phyloP scores from a whole-genome alignment of 2,329 filamentous ascomycete species.

The Gyromitra esculenta region DNA sequence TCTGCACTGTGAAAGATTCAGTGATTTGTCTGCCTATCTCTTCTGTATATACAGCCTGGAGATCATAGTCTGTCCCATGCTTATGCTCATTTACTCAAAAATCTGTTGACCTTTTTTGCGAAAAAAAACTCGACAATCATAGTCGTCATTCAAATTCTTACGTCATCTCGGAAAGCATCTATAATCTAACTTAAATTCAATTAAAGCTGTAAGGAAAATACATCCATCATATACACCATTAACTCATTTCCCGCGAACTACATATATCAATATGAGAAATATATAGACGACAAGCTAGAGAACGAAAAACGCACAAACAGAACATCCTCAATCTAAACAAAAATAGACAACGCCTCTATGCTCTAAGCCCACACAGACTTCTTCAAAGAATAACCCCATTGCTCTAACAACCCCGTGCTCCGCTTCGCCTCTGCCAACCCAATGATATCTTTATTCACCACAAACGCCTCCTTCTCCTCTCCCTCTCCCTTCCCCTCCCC shows the following conservation, averaged over 20 bases:
- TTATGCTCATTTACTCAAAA: too few species aligned
- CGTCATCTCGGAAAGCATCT: too few species aligned
- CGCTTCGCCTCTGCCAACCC: conserved; percentile 83
- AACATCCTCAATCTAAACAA: conserved; percentile 6
- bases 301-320: neutral
- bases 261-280: neutral
- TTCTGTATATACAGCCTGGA: too few species aligned
- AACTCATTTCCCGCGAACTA: neutral
- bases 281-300: neutral
- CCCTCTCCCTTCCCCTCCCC: conserved; percentile 62
- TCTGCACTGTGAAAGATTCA: too few species aligned
- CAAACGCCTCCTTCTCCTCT: conserved; percentile 59
- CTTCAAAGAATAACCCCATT: conserved; percentile 88
- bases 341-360: neutral
- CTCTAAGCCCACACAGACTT: conserved; percentile 80
- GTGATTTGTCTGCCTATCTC: too few species aligned
- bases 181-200: neutral
- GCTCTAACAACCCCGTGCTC: conserved; percentile 85
- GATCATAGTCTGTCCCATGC: too few species aligned
- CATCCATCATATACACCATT: neutral
- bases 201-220: too few species aligned
- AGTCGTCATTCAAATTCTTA: too few species aligned
- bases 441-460: conserved; percentile 77
- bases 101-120: too few species aligned
- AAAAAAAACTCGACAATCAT: too few species aligned